Base-by-base conservation (phyloP, 2,329 filamentous ascomycete species). In the Delphinella strobiligena region DNA sequence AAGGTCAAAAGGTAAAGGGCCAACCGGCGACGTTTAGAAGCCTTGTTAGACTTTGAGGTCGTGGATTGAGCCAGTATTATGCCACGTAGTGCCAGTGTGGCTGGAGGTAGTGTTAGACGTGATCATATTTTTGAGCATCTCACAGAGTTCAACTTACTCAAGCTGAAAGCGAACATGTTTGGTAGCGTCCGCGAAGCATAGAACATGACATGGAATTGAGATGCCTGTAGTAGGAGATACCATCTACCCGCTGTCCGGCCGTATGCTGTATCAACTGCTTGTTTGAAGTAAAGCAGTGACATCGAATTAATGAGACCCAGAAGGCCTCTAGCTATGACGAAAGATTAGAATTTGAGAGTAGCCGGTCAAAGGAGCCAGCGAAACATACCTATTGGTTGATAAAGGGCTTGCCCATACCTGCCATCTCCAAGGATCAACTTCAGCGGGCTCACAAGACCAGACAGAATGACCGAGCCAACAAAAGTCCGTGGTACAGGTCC, bases 401-500 rank as follows among this genome's bases (percentile, higher is more conserved):
- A 55, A n/a, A n/a, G n/a, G n/a, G n/a, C n/a, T n/a, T n/a, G n/a
- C 74, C 78, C 30, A 69, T 72, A 41, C 30, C 30, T 37, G 22
- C 37, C 31, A 5, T 32, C 11, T 15, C 35, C 35, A 18, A 19
- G 8, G 11, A 33, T 15, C 14, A 36, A 36, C 51, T 74, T 58
- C 31, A 84, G 58, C 0, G 84, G 83, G 51, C 77, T 77, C 22
- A 78, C 72, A n/a, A 86, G 43, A 4, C 76, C 80, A 5, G 88
- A 79, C 29, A 96, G 71, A 8, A 86, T 50, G 30, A 89, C 68
- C 24, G 89, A 75, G 2, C 91, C 91, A 36, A 91, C 67, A 55
- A 96, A 96, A 0, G 87, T 91, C 49, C 91, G 75, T 1, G 91
- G 91, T 4, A 98, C 91, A 16, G 84, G 83, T 3, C 91, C 91